Evolutionary conservation across 2,329 filamentous ascomycete species (phyloP).

Genomic region (Aureobasidium sp.): DNA sequence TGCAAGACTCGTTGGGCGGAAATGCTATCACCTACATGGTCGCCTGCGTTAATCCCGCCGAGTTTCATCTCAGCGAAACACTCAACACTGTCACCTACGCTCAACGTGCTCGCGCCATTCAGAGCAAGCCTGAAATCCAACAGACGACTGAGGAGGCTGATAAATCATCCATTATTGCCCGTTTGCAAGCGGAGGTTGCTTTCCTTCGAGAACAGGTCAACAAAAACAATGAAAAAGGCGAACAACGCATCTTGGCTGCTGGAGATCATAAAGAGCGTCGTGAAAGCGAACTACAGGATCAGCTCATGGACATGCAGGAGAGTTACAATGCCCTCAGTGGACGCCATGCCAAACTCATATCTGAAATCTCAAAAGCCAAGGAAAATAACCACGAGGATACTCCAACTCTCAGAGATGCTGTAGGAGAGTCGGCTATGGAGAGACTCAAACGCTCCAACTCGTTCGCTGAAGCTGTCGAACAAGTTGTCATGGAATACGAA

Average conservation of each 20-base stretch:
- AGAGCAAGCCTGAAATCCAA: conserved; percentile 95
- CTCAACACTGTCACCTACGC: conserved; percentile 95
- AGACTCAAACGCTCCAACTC: conserved; percentile 89
- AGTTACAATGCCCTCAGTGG: conserved; percentile 88
- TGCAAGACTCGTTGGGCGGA: conserved; percentile 93
- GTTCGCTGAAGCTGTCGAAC: conserved; percentile 91
- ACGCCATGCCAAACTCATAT: conserved; percentile 89
- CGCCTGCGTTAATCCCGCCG: conserved; percentile 90
- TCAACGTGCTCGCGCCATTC: conserved; percentile 88
- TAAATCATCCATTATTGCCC: conserved; percentile 87
- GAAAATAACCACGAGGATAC: conserved; percentile 51
- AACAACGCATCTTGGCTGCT: conserved; percentile 35
- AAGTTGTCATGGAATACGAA: conserved; percentile 94
- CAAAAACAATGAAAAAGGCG: conserved; percentile 62
- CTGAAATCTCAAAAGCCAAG: conserved; percentile 80
- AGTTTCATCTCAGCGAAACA: conserved; percentile 96
- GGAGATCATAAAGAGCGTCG: conserved; percentile 32
- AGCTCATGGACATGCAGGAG: conserved; percentile 85
- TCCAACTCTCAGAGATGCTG: conserved; percentile 50
- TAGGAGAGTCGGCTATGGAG: conserved; percentile 74
- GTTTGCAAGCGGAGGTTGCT: conserved; percentile 84
- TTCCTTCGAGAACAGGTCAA: conserved; percentile 92
- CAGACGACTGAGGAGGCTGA: conserved; percentile 81
- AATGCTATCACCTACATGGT: conserved; percentile 99
- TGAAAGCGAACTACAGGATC: conserved; percentile 85